Base-by-base conservation (phyloP, 2,329 filamentous ascomycete species). In the Coniochaeta prunicola region DNA sequence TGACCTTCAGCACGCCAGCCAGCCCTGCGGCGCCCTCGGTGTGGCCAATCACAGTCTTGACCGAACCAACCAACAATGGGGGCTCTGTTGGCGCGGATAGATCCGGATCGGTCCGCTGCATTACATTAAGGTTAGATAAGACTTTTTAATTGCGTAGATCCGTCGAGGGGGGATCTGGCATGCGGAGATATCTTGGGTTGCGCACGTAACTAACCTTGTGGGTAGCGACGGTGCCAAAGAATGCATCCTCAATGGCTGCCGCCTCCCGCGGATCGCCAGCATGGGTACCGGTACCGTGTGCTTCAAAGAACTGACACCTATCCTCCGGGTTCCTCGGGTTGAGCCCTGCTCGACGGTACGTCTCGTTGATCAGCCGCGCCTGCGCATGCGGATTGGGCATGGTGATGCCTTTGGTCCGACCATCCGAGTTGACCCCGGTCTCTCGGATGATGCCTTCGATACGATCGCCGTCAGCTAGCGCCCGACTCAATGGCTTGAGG, bases 341-440 rank as follows among this genome's bases (percentile, higher is more conserved):
- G 2, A 78, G 69, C 1, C 74, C 80, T 0, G 78, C 69, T 5
- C 66, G 69, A 1, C 48, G 59, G 62, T 83, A 84, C 0, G 77
- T 78, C 6, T 69, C 67, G 42, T 68, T 68, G 59, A 82, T 82
- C 1, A 82, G 64, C 0, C 58, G 60, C 0, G 72, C 69, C 63
- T 84, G 81, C 0, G 79, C 76, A 2, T 66, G 58, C 0, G 70
- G 65, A 57, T 71, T 83, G 0, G 83, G 84, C 67, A 82, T 75
- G 0, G 82, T 85, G 59, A 86, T 79, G 0, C 82, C 82, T n/a
- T 69, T 42, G 62, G 80, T 75, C 33, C 67, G 70, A 13, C 82
- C 83, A 62, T 85, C 81, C 28, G 75, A 75, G 61, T 81, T 81
- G 55, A 76, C 66, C 12, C 73, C 76, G 0, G 77, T 78, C 48